Conservation (phyloP, 805 yeast genomes). For the Ogataea pilisensis region DNA sequence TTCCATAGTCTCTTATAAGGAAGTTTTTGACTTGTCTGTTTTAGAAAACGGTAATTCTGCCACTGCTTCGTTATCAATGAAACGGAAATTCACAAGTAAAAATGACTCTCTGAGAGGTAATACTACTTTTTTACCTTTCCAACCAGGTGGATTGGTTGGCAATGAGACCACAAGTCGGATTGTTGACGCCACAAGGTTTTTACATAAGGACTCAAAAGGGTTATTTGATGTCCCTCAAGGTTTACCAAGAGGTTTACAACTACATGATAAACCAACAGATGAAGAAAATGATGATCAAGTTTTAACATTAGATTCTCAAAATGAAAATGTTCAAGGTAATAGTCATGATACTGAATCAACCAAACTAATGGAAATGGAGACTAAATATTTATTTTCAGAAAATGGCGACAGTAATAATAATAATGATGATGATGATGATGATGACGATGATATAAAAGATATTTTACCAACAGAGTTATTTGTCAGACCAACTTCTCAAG, state of each 20-base stretch:
- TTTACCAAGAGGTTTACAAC: conserved; percentile 61
- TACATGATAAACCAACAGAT: conserved; percentile 12
- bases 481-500: conserved; percentile 25
- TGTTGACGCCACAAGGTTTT: conserved; percentile 33
- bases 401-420: conserved; percentile 1
- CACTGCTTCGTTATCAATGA: conserved; percentile 67
- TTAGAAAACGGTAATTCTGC: conserved; percentile 48
- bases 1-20: conserved; percentile 54
- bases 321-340: not conserved
- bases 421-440: conserved; percentile 15
- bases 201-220: conserved; percentile 72
- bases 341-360: not conserved
- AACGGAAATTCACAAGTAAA: conserved; percentile 60
- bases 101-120: conserved; percentile 64
- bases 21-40: conserved; percentile 47
- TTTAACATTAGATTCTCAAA: no score
- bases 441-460: conserved; percentile 25
- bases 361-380: no score
- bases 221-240: conserved; percentile 83
- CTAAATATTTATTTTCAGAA: no score
- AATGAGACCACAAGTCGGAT: conserved; percentile 4
- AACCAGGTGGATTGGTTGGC: conserved; percentile 73
- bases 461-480: conserved; percentile 26
- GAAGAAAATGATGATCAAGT: conserved; percentile 8
- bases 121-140: conserved; percentile 76